Percentiles rank a stretch among this genome's conserved stretches.
Conservation (phyloP, 176 grass and related monocot species). For the Panicum miliaceum region DNA sequence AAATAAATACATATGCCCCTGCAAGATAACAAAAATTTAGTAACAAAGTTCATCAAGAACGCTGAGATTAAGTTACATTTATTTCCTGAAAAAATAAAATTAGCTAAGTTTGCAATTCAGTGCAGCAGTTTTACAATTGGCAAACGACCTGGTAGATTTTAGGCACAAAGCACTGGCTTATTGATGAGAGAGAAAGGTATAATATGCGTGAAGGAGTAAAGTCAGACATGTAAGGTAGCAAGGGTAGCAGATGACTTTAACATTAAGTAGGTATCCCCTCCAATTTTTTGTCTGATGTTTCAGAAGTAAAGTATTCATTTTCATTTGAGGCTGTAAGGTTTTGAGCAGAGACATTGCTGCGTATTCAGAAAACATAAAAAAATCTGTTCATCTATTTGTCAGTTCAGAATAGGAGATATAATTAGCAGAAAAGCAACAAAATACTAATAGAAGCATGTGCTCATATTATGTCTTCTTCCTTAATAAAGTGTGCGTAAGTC, state of each 20-base stretch:
- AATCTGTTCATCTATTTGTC: not conserved
- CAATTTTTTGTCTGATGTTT: not conserved
- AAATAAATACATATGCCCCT: conserved; percentile 99
- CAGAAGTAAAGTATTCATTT: not conserved
- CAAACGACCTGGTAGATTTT: not conserved
- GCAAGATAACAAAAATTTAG: conserved; percentile 43
- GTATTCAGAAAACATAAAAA: not conserved
- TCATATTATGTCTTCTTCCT: not conserved
- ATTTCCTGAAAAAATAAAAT: not conserved
- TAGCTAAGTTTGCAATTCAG: conserved; percentile 10
- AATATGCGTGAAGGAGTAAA: conserved; percentile 30
- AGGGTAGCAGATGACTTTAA: not conserved
- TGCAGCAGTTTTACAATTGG: not conserved
- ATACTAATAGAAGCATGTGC: not conserved
- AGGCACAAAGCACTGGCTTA: too few species aligned
- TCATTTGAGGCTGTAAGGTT: not conserved
- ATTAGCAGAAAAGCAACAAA: not conserved
- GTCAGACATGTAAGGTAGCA: not conserved
- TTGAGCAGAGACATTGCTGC: not conserved
- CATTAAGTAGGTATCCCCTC: not conserved
- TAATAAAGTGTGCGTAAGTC: not conserved
- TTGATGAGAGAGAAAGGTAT: too few species aligned
- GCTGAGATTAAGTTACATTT: conserved; percentile 29
- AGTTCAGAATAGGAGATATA: not conserved
- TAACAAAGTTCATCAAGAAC: conserved; percentile 29